A percentile compares a stretch with the other conserved stretches of the same genome.
phyloP scores from a whole-genome alignment of 176 grass and related monocot species.

The Hyparrhenia diplandra region DNA sequence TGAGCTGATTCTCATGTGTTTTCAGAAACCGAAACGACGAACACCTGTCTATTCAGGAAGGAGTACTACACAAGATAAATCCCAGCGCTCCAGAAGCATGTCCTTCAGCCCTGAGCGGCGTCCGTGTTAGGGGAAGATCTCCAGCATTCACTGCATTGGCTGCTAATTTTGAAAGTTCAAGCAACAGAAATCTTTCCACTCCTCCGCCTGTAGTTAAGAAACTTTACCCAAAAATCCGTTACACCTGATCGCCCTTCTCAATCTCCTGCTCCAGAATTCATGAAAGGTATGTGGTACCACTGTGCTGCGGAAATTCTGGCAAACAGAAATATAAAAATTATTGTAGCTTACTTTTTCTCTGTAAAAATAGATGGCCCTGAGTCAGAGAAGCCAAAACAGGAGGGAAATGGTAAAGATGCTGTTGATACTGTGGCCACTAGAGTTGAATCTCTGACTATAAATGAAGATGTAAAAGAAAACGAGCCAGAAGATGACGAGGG shows the following conservation, averaged over 20 bases:
- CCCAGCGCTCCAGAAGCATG: slow-evolving; percentile 84
- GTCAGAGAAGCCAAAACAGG: slow-evolving; percentile 36
- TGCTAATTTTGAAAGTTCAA: slow-evolving; percentile 82
- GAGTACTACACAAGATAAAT: slow-evolving; percentile 62
- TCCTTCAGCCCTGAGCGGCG: slow-evolving; percentile 87
- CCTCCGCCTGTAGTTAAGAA: slow-evolving; percentile 81
- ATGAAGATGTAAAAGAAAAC: slow-evolving; percentile 64
- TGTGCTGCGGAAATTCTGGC: neutral
- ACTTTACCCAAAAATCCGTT: slow-evolving; percentile 71
- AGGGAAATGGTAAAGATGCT: slow-evolving; percentile 36
- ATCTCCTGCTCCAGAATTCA: slow-evolving; percentile 39
- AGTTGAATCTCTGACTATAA: slow-evolving; percentile 58
- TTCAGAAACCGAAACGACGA: slow-evolving; percentile 76
- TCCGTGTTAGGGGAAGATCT: slow-evolving; percentile 78
- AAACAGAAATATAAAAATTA: neutral
- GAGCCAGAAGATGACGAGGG: slow-evolving; percentile 79
- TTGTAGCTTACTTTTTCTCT: slow-evolving; percentile 21
- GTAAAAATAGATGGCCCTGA: slow-evolving; percentile 29
- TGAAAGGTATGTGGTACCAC: slow-evolving; percentile 54
- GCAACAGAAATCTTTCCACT: slow-evolving; percentile 80
- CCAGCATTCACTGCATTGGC: slow-evolving; percentile 85
- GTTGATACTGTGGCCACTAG: slow-evolving; percentile 15
- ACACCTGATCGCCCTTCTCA: slow-evolving; percentile 52
- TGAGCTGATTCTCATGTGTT: slow-evolving; percentile 8
- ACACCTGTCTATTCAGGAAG: slow-evolving; percentile 49